A percentile compares a stretch with the other conserved stretches of the same genome.
phyloP scores from a whole-genome alignment of 805 yeast species.

The Metschnikowia hibisci region DNA sequence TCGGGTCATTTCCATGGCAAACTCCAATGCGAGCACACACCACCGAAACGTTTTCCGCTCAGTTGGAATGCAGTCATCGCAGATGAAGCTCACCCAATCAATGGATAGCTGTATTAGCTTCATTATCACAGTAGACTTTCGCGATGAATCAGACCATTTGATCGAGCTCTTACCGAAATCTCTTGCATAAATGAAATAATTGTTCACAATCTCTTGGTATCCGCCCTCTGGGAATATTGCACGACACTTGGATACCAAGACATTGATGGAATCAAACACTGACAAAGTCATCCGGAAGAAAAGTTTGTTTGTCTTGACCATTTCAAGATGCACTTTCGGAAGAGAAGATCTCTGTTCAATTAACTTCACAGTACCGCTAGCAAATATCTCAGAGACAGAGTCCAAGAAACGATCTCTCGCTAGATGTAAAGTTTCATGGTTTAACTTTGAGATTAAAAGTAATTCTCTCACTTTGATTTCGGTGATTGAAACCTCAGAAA shows the following conservation, averaged over 20 bases:
- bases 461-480: conserved; percentile 67
- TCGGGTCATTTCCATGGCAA: conserved; percentile 89
- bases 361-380: conserved; percentile 32
- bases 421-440: conserved; percentile 43
- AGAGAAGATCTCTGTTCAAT: conserved; percentile 68
- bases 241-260: conserved; percentile 50
- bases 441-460: conserved; percentile 63
- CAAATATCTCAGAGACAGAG: conserved; percentile 47
- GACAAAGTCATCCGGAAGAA: conserved; percentile 65
- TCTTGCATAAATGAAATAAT: conserved; percentile 69
- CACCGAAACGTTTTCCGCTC: conserved; percentile 89
- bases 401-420: conserved; percentile 56
- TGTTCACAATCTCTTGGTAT: conserved; percentile 73
- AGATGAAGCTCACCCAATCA: conserved; percentile 89
- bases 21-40: conserved; percentile 94
- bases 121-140: conserved; percentile 65
- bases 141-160: conserved; percentile 56
- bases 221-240: conserved; percentile 47
- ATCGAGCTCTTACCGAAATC: conserved; percentile 77
- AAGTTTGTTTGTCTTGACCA: conserved; percentile 59
- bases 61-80: conserved; percentile 92
- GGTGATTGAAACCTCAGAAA: conserved; percentile 45
- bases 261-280: conserved; percentile 57
- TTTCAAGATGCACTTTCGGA: conserved; percentile 67
- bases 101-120: conserved; percentile 71